Conservation (phyloP, 139 green algal genomes). For the Coelastrella sp. region DNA sequence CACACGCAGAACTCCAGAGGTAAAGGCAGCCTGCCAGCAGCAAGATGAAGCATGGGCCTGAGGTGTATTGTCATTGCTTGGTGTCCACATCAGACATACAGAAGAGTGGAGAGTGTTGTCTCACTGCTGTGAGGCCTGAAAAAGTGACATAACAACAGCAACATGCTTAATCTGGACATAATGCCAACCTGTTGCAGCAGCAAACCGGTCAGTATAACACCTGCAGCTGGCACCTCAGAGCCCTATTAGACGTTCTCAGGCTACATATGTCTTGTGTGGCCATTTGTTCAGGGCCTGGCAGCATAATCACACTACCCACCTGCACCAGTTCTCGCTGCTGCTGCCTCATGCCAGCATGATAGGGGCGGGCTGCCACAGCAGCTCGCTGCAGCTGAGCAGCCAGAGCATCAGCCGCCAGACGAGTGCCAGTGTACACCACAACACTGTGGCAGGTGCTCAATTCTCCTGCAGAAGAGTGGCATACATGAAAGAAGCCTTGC, state of each 20-base stretch:
- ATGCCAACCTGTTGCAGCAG: too few species aligned
- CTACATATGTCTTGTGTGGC: too few species aligned
- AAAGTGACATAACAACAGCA: too few species aligned
- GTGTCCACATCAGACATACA: too few species aligned
- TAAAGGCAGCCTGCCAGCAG: constrained; percentile 64
- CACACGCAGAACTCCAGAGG: constrained; percentile 61
- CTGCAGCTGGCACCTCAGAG: too few species aligned
- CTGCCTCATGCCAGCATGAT: constrained; percentile 76
- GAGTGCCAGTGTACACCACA: constrained; percentile 82
- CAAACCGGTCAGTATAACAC: too few species aligned
- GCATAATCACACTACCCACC: background rate
- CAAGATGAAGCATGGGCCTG: background rate
- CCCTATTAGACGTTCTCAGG: too few species aligned
- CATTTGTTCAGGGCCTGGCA: too few species aligned
- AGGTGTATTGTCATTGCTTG: too few species aligned
- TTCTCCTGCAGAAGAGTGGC: constrained; percentile 34
- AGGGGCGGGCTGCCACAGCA: constrained; percentile 68
- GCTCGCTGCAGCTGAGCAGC: constrained; percentile 63
- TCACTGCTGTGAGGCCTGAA: too few species aligned
- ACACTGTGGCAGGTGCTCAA: constrained; percentile 56
- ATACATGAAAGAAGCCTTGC: background rate
- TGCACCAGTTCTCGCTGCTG: constrained; percentile 52
- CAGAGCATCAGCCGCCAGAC: constrained; percentile 70
- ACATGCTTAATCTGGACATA: too few species aligned
- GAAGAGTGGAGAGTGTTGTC: too few species aligned